These are phyloP conservation scores for Nothophoma quercina DNA, from an alignment of 2,329 filamentous ascomycete species.

Conservation along the genomic window DNA sequence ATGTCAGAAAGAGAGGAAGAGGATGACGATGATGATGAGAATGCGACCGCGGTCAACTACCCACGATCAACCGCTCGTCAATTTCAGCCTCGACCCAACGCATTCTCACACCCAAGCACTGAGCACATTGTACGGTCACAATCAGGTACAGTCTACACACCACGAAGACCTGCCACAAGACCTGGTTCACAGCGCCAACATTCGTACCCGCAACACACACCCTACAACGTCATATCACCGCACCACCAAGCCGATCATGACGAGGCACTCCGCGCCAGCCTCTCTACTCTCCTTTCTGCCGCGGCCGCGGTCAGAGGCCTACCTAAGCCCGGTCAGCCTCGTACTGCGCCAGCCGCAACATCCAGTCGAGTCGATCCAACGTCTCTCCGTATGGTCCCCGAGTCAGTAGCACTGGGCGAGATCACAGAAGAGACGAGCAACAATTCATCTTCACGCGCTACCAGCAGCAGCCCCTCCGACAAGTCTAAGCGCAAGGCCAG, in stretches of 20 bases:
- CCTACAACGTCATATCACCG: constrained; percentile 74
- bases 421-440: constrained; percentile 39
- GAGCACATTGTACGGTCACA: constrained; percentile 47
- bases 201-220: constrained; percentile 59
- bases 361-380: constrained; percentile 57
- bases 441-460: constrained; percentile 36
- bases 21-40: constrained; percentile 70
- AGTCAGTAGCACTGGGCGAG: constrained; percentile 64
- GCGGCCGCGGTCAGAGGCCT: constrained; percentile 87
- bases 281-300: constrained; percentile 96
- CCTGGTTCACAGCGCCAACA: constrained; percentile 48
- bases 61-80: constrained; percentile 58
- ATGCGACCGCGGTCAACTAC: constrained; percentile 80
- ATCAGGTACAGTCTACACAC: constrained; percentile 59
- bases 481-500: constrained; percentile 57
- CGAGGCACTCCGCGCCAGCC: constrained; percentile 85
- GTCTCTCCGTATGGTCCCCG: constrained; percentile 66
- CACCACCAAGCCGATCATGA: constrained; percentile 88
- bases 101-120: constrained; percentile 82
- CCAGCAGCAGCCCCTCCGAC: constrained; percentile 43
- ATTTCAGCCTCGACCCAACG: constrained; percentile 90
- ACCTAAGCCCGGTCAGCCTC: constrained; percentile 64
- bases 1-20: constrained; percentile 47
- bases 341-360: constrained; percentile 42
- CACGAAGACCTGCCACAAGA: constrained; percentile 44